phyloP scores from a whole-genome alignment of 106 monocot species.

The Acorus gramineus region DNA sequence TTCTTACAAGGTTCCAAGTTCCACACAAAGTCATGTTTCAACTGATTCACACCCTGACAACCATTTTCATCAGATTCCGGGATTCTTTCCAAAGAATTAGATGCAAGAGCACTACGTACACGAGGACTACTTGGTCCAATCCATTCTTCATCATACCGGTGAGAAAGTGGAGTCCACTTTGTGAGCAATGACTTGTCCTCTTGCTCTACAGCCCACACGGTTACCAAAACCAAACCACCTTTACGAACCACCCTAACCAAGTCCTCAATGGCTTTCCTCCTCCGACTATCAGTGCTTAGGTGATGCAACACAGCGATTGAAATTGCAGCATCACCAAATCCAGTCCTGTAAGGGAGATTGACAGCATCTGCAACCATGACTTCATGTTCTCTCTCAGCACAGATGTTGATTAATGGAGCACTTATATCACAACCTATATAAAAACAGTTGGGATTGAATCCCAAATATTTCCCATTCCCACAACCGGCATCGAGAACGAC shows the following conservation, averaged over 20 bases:
- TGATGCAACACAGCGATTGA: slow-evolving; percentile 96
- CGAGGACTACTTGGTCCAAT: slow-evolving; percentile 33
- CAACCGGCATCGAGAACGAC: slow-evolving; percentile 83
- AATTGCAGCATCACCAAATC: slow-evolving; percentile 84
- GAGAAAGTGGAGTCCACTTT: slow-evolving; percentile 86
- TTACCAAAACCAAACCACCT: slow-evolving; percentile 78
- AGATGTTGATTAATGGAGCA: slow-evolving; percentile 67
- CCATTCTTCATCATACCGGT: slow-evolving; percentile 87
- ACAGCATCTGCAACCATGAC: slow-evolving; percentile 94
- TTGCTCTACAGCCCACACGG: slow-evolving; percentile 95
- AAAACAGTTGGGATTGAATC: slow-evolving; percentile 54
- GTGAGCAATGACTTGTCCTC: slow-evolving; percentile 61
- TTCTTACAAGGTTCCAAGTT: slow-evolving; percentile 4
- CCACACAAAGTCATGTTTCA: slow-evolving; percentile 3
- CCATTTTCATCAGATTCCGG: slow-evolving; percentile 44
- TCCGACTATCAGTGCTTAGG: slow-evolving; percentile 76
- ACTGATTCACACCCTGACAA: slow-evolving; percentile 1
- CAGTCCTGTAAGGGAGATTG: slow-evolving; percentile 59
- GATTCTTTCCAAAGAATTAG: slow-evolving; percentile 46
- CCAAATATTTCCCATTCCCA: slow-evolving; percentile 93
- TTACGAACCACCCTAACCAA: slow-evolving; percentile 56
- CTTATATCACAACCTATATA: slow-evolving; percentile 89
- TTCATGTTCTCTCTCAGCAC: slow-evolving; percentile 57
- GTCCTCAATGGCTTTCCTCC: slow-evolving; percentile 87
- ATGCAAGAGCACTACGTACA: slow-evolving; percentile 13